phyloP scores from a whole-genome alignment of 352 stramenopile genomes.

The Phytophthora colocasiae region DNA sequence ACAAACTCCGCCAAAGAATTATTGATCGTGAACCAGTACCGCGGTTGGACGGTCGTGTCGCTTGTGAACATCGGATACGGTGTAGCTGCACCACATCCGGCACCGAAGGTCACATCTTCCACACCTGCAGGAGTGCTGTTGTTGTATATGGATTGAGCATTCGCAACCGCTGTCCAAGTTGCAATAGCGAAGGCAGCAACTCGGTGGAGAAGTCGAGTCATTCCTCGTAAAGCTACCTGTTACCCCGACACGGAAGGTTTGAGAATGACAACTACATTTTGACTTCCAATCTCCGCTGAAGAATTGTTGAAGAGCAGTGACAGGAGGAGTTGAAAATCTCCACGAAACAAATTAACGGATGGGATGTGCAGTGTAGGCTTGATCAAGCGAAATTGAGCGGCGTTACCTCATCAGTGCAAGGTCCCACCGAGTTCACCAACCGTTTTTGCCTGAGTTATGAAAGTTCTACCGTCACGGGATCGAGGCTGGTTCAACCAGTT shows the following conservation, averaged over 20 bases:
- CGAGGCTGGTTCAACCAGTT: slow-evolving; percentile 11
- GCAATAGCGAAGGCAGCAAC: slow-evolving; percentile 23
- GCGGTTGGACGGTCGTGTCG: slow-evolving; percentile 26
- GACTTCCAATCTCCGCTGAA: not conserved
- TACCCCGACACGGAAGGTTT: slow-evolving; percentile 22
- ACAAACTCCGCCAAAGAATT: slow-evolving; percentile 61
- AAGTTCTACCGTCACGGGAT: slow-evolving; percentile 32
- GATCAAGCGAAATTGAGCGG: not conserved
- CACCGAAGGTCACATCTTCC: slow-evolving; percentile 27
- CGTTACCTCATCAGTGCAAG: not conserved
- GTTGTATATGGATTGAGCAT: slow-evolving; percentile 14
- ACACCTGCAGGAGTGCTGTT: slow-evolving; percentile 27
- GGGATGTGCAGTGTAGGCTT: slow-evolving; percentile 16
- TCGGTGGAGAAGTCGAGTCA: slow-evolving; percentile 28
- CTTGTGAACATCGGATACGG: slow-evolving; percentile 34
- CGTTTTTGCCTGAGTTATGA: slow-evolving; percentile 26
- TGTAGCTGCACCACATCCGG: slow-evolving; percentile 39
- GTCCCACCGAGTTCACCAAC: slow-evolving; percentile 2
- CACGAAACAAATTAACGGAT: slow-evolving; percentile 10
- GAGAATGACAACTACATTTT: slow-evolving; percentile 18
- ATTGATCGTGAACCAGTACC: slow-evolving; percentile 45
- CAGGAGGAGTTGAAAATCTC: slow-evolving; percentile 25
- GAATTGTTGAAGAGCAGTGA: no score
- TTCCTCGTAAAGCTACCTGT: slow-evolving; percentile 17
- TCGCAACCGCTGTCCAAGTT: slow-evolving; percentile 16